Percentiles rank a stretch among this genome's conserved stretches.
These are phyloP conservation scores for Daldinia loculata DNA, from an alignment of 495 filamentous ascomycete species.

Conservation along the genomic window DNA sequence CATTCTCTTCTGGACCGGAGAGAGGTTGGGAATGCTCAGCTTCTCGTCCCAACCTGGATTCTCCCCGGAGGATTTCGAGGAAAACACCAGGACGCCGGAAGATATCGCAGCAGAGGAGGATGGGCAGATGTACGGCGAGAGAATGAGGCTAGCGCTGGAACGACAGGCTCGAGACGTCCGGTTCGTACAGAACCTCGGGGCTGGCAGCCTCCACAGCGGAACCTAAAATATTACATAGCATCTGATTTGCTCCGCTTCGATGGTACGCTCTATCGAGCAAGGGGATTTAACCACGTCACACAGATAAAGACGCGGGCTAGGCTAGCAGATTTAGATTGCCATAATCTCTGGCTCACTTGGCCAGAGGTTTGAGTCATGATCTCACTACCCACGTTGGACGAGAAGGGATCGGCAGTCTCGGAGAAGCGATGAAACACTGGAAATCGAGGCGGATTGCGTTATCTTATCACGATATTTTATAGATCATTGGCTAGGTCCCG, in stretches of 20 bases:
- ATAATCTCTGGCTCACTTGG: background rate
- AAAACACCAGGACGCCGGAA: constrained; percentile 49
- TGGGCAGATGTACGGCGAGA: constrained; percentile 65
- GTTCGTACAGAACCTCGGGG: constrained; percentile 75
- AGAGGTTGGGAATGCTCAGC: constrained; percentile 75
- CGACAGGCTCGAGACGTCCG: constrained; percentile 84
- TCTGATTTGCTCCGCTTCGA: constrained; percentile 22
- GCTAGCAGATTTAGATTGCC: constrained; percentile 25
- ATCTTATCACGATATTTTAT: constrained; percentile 36
- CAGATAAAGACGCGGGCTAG: constrained; percentile 9
- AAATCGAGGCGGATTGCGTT: constrained; percentile 40
- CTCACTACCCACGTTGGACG: constrained; percentile 26
- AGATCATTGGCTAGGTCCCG: constrained; percentile 31
- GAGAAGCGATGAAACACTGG: constrained; percentile 23
- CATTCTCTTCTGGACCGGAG: constrained; percentile 81
- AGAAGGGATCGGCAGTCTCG: constrained; percentile 37
- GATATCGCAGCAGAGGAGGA: constrained; percentile 57
- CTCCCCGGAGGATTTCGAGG: constrained; percentile 58
- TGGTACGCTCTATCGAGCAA: constrained; percentile 13
- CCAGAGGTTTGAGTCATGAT: constrained; percentile 28
- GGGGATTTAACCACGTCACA: constrained; percentile 35
- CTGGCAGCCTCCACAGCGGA: constrained; percentile 36
- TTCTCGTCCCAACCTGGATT: constrained; percentile 64
- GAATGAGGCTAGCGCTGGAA: constrained; percentile 79
- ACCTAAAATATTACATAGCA: constrained; percentile 23